Base-by-base conservation (phyloP, 2,329 filamentous ascomycete genomes). In the Boeremia exigua region DNA sequence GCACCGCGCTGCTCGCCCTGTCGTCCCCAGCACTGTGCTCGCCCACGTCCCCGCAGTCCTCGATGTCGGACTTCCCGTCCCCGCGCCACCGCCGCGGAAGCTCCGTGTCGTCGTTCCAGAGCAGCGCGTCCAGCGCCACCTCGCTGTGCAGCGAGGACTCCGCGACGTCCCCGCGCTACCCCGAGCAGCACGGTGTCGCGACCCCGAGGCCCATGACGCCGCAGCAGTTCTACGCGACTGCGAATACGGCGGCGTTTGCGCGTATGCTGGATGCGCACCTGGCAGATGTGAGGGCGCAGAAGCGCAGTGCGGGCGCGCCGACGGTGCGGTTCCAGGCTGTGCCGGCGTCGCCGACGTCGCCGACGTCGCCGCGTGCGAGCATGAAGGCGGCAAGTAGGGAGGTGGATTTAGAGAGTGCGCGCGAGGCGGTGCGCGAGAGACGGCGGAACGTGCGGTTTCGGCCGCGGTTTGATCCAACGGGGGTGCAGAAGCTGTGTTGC, bases 261-360 rank as follows among this genome's bases (percentile, higher is more conserved):
- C 30, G 29, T 47, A 69, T 75, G 67, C 47, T 75, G 10, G 55
- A 65, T 27, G 42, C 43, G 9, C 74, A 76, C 44, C 56, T 74
- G 7, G 56, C 57, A 3, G 61, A 62, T 25, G 67, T 75, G 2
- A 64, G 61, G 2, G 43, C 60, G 7, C 59, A 73, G 29, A 71
- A 69, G 34, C 48, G 60, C 5, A 52, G 38, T 5, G 50, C 66
- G 2, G 43, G 39, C 6, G 38, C 55, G 3, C 61, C 59, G 1
- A 39, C 46, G 0, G 56, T 63, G 3, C 63, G 61, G 5, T 67
- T 62, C 44, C 52, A 48, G 19, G 19, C n/a, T 0, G 59, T 63
- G 40, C 46, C 60, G 2, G 60, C 58, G 8, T 61, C 65, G 2
- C 57, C 60, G 3, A 48, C 44, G 19, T 66, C 68, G 19, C 63